Base-by-base conservation (phyloP, 768 basidiomycete genomes). In the Coprinopsis strossmayeri region DNA sequence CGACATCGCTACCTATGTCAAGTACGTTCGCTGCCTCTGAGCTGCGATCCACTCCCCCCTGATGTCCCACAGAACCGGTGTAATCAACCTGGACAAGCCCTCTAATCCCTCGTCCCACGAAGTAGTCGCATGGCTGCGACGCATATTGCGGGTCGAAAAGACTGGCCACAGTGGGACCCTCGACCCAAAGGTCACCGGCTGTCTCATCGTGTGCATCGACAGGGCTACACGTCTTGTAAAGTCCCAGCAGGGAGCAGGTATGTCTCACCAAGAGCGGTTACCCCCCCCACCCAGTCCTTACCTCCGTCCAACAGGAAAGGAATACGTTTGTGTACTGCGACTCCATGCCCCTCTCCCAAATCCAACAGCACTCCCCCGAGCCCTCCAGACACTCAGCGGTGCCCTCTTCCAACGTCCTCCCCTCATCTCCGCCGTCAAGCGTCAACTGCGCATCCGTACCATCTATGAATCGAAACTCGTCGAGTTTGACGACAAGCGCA, bases 11-110 rank as follows among this genome's bases (percentile, higher is more conserved):
- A 77, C 79, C 48, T 98, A 99, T 69, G 82, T 99, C 67, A 95
- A 93, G 88, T 91, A 62, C 45, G 68, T 64, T 49, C n/a, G 3
- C 27, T 7, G 35, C 34, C 28, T 4, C 21, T 2, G 42, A 21
- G 30, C 27, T 53, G 12, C 30, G 15, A 32, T 7, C 15, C 30
- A 32, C 9, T 32, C 15, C 15, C 15, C 7, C 7, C 30, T 15
- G 30, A 7, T 32, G 15, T 21, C 42, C 41, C 53, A n/a, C 55
- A 95, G 92, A 74, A 91, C 94, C 57, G 96, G 96, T 57, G 91
- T 97, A 46, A 99, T 99, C 65, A 99, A 99, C 71, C 77, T 99
- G 56, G 96, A 99, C 79, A 99, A 99, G 63, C 96, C 96, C 20
- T 24, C 95, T 26, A 99, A 98, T 69, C 95, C 95, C 2, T 96